Base-by-base conservation (phyloP, 2,329 filamentous ascomycete genomes). In the Curvularia sp. region DNA sequence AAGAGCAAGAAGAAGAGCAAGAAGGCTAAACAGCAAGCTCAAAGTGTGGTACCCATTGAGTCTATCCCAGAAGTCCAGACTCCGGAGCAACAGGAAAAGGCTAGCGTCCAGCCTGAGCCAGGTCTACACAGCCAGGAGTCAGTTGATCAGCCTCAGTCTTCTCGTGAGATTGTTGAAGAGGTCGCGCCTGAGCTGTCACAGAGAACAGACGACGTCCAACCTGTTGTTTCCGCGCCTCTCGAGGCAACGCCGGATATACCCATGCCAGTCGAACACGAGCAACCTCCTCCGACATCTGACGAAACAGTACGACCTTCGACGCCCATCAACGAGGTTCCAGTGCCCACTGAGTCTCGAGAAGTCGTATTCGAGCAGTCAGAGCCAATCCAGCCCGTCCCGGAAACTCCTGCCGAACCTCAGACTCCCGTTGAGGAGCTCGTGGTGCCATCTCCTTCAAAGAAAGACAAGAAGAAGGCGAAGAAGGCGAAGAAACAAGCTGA, bases 1-100 rank as follows among this genome's bases (percentile, higher is more conserved):
- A 65, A 63, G 39, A 58, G 62, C 52, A 68, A 68, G 33, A 75
- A 75, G 58, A 75, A 75, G 51, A 65, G 49, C n/a, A 74, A 74
- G 60, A 75, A 74, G 56, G 53, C 48, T 13, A 71, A 71, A 53
- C 68, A 68, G 49, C 60, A 66, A 49, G 62, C 66, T 26, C 47
- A 56, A 20, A 47, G 30, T 20, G 48, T 44, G 7, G 53, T 50
- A 2, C 53, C 63, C 4, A 12, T 55, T 20, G 61, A 63, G n/a
- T 24, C 58, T 5, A 1, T 49, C 15, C 35, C 54, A 15, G 62
- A 61, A 28, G 28, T 35, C 7, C 39, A 59, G 20, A 7, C 28
- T 30, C 18, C 30, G 4, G 51, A 51, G 31, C 35, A 53, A 22
- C 55, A 61, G 30, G 43, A 56, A 46, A 12, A 41, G 31, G 33